Conservation (phyloP, 1,284 basidiomycete species). For the Apiotrichum sp. region DNA sequence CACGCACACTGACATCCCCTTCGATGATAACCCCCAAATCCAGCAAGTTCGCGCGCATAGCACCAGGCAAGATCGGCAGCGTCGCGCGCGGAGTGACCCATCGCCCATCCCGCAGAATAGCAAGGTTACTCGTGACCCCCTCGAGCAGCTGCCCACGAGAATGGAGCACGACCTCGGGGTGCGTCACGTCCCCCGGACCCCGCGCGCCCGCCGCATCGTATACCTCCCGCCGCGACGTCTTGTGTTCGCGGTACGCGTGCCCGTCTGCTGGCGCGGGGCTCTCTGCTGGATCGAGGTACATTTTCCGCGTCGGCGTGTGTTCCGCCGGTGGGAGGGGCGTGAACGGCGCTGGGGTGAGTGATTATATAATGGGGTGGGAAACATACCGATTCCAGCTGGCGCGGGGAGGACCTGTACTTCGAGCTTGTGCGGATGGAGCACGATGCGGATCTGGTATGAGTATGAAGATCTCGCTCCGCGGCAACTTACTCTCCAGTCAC, state of each 20-base stretch:
- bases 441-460: constrained; percentile 23
- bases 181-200: constrained; percentile 4
- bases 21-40: constrained; percentile 22
- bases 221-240: constrained; percentile 30
- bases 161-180: constrained; percentile 35
- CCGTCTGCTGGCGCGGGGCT: not conserved
- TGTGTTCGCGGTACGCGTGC: constrained; percentile 26
- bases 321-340: not conserved
- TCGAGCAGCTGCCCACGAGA: constrained; percentile 29
- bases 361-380: not conserved
- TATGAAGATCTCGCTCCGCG: not conserved
- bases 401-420: constrained; percentile 30
- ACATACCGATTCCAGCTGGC: constrained; percentile 22
- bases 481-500: constrained; percentile 34
- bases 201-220: constrained; percentile 33
- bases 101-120: constrained; percentile 19
- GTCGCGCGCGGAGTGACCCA: constrained; percentile 35
- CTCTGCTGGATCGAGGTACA: constrained; percentile 27
- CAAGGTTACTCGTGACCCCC: constrained; percentile 40
- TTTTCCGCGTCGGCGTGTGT: constrained; percentile 9
- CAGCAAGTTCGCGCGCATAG: constrained; percentile 32
- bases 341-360: constrained; percentile 18
- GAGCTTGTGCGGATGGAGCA: constrained; percentile 19
- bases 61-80: constrained; percentile 32
- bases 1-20: constrained; percentile 24